A percentile compares a stretch with the other conserved stretches of the same genome.
phyloP scores from a whole-genome alignment of 1,139 yeast species.

The Candida gigantensis region DNA sequence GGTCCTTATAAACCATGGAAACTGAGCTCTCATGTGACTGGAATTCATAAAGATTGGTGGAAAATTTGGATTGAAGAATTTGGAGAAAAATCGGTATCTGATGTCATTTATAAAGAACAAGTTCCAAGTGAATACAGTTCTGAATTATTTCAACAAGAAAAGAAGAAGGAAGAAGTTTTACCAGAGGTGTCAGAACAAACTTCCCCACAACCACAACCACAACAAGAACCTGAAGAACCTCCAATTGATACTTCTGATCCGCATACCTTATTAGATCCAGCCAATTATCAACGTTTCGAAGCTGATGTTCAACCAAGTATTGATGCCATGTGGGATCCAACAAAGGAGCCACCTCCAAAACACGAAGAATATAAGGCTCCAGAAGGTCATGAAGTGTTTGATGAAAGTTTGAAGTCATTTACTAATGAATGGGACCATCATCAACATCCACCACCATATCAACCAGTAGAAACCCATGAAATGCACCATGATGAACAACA shows the following conservation, averaged over 20 bases:
- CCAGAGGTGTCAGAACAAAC: conserved; percentile 7
- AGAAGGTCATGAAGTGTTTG: conserved; percentile 8
- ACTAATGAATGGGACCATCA: conserved; percentile 19
- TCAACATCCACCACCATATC: conserved; percentile 4
- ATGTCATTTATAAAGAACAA: conserved; percentile 13
- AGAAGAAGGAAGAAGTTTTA: not conserved
- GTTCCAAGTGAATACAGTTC: not conserved
- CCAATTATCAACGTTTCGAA: conserved; percentile 27
- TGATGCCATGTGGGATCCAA: conserved; percentile 44
- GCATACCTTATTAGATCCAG: conserved; percentile 27
- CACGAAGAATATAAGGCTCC: conserved; percentile 4
- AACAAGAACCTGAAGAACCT: conserved; percentile 8
- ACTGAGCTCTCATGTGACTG: conserved; percentile 19
- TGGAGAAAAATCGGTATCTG: conserved; percentile 20
- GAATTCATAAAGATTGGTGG: conserved; percentile 46
- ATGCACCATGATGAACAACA: conserved; percentile 3
- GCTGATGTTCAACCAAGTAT: conserved; percentile 20
- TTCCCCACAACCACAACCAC: no score
- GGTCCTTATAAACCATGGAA: conserved; percentile 86
- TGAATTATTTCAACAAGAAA: conserved; percentile 3
- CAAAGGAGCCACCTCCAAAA: conserved; percentile 37
- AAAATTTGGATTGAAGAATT: conserved; percentile 39
- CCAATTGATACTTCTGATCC: conserved; percentile 19
- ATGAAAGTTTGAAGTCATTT: conserved; percentile 14
- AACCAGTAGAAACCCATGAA: conserved; percentile 2